A percentile compares a stretch with the other conserved stretches of the same genome.
Conservation (phyloP, 2,329 filamentous ascomycete species). For the Aspergillus vadensis region DNA sequence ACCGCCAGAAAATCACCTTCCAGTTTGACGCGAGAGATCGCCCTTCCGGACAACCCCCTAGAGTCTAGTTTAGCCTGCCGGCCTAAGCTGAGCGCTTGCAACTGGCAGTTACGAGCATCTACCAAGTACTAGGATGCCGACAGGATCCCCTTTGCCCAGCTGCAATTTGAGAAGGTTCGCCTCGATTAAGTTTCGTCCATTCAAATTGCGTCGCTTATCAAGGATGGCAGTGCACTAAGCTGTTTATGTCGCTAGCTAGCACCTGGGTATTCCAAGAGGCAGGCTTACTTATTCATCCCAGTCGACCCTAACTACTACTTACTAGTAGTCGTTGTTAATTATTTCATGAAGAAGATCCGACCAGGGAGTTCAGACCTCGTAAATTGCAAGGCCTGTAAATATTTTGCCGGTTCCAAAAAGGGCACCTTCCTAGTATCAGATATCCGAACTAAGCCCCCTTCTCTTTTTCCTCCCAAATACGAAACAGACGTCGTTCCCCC, state of each 20-base stretch:
- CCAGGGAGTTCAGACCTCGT: not conserved
- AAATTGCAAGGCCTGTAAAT: not conserved
- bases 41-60: not conserved
- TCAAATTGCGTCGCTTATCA: slow-evolving; percentile 9
- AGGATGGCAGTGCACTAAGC: slow-evolving; percentile 10
- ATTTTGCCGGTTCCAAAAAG: not conserved
- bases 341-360: slow-evolving; percentile 2
- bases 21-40: not conserved
- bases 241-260: not conserved
- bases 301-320: not conserved
- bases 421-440: not conserved
- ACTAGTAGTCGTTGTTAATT: not conserved
- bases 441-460: not conserved
- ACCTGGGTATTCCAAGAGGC: no score
- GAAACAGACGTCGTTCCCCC: not conserved
- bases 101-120: not conserved
- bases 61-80: not conserved
- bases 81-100: not conserved
- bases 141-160: not conserved
- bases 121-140: not conserved
- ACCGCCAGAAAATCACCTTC: not conserved
- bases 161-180: slow-evolving; percentile 3
- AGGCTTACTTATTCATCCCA: no score
- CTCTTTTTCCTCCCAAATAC: no score
- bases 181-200: slow-evolving; percentile 4